Percentiles rank a stretch among this genome's conserved stretches.
Evolutionary conservation across 2,329 filamentous ascomycete genomes (phyloP).

Genomic region (Penicillium glabrum): DNA sequence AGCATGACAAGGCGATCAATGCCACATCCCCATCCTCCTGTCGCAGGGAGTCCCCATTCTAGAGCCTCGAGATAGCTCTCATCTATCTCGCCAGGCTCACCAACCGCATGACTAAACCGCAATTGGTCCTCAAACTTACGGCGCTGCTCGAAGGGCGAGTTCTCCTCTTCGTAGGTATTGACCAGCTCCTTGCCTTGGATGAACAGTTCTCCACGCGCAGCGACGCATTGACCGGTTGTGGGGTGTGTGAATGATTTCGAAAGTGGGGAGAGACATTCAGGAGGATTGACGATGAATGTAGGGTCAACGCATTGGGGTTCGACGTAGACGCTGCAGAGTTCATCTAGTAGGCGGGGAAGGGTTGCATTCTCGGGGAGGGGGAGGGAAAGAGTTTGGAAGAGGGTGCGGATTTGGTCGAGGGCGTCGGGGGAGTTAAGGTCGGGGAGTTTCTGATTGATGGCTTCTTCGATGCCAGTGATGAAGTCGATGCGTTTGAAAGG

Average conservation of each 20-base stretch:
- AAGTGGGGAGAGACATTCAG: slow-evolving; percentile 85
- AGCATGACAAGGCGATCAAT: slow-evolving; percentile 91
- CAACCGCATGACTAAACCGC: slow-evolving; percentile 47
- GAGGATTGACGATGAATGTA: slow-evolving; percentile 86
- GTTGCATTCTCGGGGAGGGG: slow-evolving; percentile 54
- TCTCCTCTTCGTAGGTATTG: slow-evolving; percentile 99
- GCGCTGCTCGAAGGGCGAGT: slow-evolving; percentile 82
- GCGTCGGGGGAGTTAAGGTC: slow-evolving; percentile 59
- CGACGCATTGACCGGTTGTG: slow-evolving; percentile 67
- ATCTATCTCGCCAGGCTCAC: slow-evolving; percentile 58
- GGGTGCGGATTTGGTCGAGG: slow-evolving; percentile 55
- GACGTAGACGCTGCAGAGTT: slow-evolving; percentile 71
- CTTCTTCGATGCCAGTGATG: slow-evolving; percentile 72
- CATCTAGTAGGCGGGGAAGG: slow-evolving; percentile 74
- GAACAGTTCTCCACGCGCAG: slow-evolving; percentile 83
- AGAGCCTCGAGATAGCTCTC: slow-evolving; percentile 82
- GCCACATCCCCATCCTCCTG: slow-evolving; percentile 94
- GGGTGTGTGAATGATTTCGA: slow-evolving; percentile 81
- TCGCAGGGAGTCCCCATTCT: slow-evolving; percentile 89
- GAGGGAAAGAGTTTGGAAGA: slow-evolving; percentile 55
- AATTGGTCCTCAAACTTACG: slow-evolving; percentile 72
- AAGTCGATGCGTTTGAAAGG: slow-evolving; percentile 73
- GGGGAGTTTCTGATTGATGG: slow-evolving; percentile 65
- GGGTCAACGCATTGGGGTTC: slow-evolving; percentile 73
- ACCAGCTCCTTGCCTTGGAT: slow-evolving; percentile 77